Base-by-base conservation (phyloP, 768 basidiomycete species). In the Termitomyces sp. region DNA sequence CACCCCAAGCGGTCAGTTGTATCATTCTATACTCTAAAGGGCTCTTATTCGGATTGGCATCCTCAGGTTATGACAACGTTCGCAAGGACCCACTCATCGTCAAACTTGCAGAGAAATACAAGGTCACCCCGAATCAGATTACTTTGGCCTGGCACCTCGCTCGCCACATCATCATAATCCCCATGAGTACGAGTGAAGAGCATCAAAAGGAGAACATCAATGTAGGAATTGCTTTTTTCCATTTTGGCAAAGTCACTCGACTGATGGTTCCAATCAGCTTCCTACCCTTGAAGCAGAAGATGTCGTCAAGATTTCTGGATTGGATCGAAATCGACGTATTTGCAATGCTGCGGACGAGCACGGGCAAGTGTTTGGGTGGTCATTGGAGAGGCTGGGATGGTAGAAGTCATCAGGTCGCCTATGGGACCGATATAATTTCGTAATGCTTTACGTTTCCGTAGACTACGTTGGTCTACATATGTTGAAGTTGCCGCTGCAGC, bases 101-200 rank as follows among this genome's bases (percentile, higher is more conserved):
- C 24, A 67, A 71, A 44, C 65, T 84, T 5, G 80, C 82, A 8
- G 60, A 69, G 56, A 83, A 82, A 58, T 76, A 83, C 64, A 71
- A 71, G 4, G 78, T 71, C 4, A 67, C 74, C 0, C 70, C 80
- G 1, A 77, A 72, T 5, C 81, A 83, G 64, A 67, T 85, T 36
- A 74, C 76, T 27, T 66, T 84, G 8, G 76, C 78, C 0, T 85
- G 82, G 82, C 78, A 81, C 61, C 47, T 82, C 39, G 71, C 75
- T 18, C 68, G 80, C 26, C 75, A 77, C 0, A 74, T 73, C 5
- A 65, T 72, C 20, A 71, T 75, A 5, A 69, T 82, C 3, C 80
- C 82, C 2, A 81, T 79, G 70, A 81, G 79, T 55, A 68, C 69
- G 20, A 73, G 82, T 57, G 64, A 65, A 20, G 73, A 74, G 22